Conservation (phyloP, 2,329 filamentous ascomycete species). For the Colletotrichum noveboracense region DNA sequence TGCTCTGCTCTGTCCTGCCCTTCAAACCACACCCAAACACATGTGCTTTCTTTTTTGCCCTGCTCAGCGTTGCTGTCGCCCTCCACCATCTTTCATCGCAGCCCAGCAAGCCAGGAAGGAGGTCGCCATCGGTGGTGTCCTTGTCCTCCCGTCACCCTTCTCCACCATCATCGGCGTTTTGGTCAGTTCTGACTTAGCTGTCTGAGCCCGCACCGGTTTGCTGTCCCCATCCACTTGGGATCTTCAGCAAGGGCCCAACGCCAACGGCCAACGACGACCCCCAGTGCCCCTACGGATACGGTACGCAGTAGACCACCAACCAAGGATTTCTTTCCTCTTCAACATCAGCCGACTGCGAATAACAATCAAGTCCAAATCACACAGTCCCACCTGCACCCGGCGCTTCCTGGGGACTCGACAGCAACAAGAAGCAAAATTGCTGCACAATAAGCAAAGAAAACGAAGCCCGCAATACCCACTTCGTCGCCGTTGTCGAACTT, state of each 20-base stretch:
- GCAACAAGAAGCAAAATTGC: neutral
- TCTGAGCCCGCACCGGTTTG: neutral
- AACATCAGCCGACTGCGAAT: conserved; percentile 7
- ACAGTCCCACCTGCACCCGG: conserved; percentile 6
- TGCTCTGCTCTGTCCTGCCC: neutral
- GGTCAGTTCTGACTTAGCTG: neutral
- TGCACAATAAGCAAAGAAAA: neutral
- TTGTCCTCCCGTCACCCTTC: neutral
- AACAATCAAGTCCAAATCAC: neutral
- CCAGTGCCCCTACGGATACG: neutral
- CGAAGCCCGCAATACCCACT: neutral
- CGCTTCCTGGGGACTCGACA: neutral
- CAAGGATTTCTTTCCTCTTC: neutral
- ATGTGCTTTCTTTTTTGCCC: neutral
- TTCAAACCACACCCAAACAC: neutral
- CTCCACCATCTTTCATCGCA: neutral
- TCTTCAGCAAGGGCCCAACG: neutral
- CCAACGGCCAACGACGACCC: neutral
- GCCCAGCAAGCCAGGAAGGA: neutral
- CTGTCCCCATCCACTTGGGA: neutral
- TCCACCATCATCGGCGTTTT: neutral
- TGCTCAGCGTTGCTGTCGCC: neutral
- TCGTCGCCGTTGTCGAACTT: neutral
- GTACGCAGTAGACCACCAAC: neutral
- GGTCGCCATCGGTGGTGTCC: neutral